Evolutionary conservation across 495 filamentous ascomycete genomes (phyloP), one percentile per base, ranked within the genome.

Genomic region (Annulohypoxylon nitens): DNA sequence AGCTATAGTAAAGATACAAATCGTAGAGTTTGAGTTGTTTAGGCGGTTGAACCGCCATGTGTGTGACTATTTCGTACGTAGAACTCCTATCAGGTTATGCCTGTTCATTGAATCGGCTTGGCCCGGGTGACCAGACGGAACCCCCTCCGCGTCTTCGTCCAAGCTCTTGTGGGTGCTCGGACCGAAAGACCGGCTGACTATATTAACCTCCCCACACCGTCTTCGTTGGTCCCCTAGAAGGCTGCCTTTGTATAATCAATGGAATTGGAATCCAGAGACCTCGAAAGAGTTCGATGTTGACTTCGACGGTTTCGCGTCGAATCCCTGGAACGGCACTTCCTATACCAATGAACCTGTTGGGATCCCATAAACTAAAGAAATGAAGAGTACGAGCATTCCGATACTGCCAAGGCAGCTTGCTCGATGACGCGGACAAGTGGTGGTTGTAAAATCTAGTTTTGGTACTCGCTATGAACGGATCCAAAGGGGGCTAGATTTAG

Each of bases 1-100:
- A 65, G 63, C 63, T 68, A 67, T 67, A 58, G 45, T 75, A 75
- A 75, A 70, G 72, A 75, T 75, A 71, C 72, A 75, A 75, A 75
- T 66, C 67, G 72, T 66, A 55, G 57, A 61, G 47, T 30, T 64
- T 43, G 72, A 57, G 57, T 26, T 60, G 57, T 26, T 60, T 67
- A 26, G 67, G 41, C 58, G 67, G 47, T 34, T 33, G 26, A 18
- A 58, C 59, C 64, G 51, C 59, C 60, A 45, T 55, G 41, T 55
- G 41, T 18, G 48, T 18, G 55, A 63, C 71, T 69, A 70, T 63
- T 63, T 66, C 62, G 39, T 75, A 70, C 43, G 43, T 47, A 47
- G 43, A 58, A 70, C 67, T 60, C 62, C 61, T 63, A 61, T 67
- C 53, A 60, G 53, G 62, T 26, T 64, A 50, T 64, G 59, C 48